These are phyloP conservation scores for Penicillium sp. DNA, from an alignment of 2,329 filamentous ascomycete species.

Conservation along the genomic window DNA sequence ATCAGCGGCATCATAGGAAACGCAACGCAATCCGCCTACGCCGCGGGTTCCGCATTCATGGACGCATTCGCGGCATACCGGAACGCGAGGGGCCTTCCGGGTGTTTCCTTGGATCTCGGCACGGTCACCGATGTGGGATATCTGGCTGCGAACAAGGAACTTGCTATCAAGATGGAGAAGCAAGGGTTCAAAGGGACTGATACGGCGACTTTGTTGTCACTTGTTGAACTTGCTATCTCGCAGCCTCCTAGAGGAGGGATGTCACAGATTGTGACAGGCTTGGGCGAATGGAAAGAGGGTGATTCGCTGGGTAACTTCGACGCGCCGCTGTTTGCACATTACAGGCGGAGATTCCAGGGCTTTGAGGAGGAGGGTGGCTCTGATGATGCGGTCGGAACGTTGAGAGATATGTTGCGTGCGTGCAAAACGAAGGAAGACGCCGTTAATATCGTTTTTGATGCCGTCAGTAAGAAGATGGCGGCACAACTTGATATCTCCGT, in stretches of 20 bases:
- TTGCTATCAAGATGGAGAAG: constrained; percentile 20
- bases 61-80: constrained; percentile 34
- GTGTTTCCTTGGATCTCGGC: constrained; percentile 31
- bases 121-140: constrained; percentile 29
- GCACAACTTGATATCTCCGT: constrained; percentile 17
- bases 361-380: not conserved
- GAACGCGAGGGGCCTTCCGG: constrained; percentile 22
- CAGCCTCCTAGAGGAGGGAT: not conserved
- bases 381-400: not conserved
- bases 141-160: constrained; percentile 19
- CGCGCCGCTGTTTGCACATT: constrained; percentile 25
- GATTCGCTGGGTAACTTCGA: constrained; percentile 25
- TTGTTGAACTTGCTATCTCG: constrained; percentile 21
- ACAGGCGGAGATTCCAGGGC: constrained; percentile 10
- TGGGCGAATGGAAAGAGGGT: constrained; percentile 22
- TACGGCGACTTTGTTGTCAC: constrained; percentile 14
- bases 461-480: constrained; percentile 20
- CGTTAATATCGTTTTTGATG: constrained; percentile 10
- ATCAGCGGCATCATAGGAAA: constrained; percentile 46
- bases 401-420: constrained; percentile 12
- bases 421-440: constrained; percentile 20
- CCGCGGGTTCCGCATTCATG: constrained; percentile 37
- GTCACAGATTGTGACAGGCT: constrained; percentile 24
- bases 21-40: constrained; percentile 45
- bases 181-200: constrained; percentile 26